phyloP scores from a whole-genome alignment of 805 yeast species.

The Candida coleopterorum region DNA sequence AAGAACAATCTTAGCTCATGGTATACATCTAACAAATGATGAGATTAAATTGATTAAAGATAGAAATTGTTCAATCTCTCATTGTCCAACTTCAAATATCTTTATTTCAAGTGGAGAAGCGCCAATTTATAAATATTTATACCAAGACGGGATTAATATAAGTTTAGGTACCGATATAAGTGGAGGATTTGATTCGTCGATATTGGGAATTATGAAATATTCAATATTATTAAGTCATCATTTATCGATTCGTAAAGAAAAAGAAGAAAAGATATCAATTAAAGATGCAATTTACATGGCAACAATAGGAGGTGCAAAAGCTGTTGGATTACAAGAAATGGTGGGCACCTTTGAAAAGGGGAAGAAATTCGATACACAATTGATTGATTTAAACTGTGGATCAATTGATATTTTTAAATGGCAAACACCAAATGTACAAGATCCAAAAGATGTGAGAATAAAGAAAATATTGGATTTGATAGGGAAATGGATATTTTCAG shows the following conservation, averaged over 20 bases:
- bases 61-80: conserved; percentile 70
- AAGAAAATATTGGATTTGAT: conserved; percentile 46
- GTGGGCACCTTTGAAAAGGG: conserved; percentile 75
- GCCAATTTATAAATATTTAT: conserved; percentile 58
- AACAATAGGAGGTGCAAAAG: conserved; percentile 86
- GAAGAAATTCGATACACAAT: conserved; percentile 79
- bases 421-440: conserved; percentile 41
- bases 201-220: conserved; percentile 30
- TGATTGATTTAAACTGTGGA: conserved; percentile 59
- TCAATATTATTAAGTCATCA: conserved; percentile 39
- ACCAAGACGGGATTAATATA: conserved; percentile 65
- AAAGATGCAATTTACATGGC: conserved; percentile 75
- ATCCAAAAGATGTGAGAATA: conserved; percentile 9
- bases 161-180: conserved; percentile 52
- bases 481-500: conserved; percentile 88
- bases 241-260: conserved; percentile 28
- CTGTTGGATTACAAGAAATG: conserved; percentile 50
- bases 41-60: conserved; percentile 57
- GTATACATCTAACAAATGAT: conserved; percentile 63
- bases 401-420: conserved; percentile 73
- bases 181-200: conserved; percentile 40
- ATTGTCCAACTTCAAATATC: conserved; percentile 91
- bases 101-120: conserved; percentile 90
- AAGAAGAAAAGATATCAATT: conserved; percentile 51
- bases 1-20: conserved; percentile 84